Evolutionary conservation across 352 stramenopile species (phyloP).

Genomic region (Phytophthora capsici): DNA sequence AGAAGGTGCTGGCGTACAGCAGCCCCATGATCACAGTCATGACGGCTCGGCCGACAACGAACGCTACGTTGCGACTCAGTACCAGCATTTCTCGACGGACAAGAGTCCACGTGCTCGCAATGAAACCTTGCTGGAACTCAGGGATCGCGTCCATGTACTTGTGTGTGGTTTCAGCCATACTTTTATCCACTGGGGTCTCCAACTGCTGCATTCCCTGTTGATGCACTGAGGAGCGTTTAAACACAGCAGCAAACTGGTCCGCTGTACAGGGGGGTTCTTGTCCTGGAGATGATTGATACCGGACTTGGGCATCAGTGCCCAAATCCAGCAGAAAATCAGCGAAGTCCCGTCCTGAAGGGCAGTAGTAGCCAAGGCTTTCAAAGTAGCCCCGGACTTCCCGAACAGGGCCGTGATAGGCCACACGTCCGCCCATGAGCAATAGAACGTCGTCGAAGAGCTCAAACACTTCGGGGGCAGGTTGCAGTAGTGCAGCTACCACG

Average conservation of each 20-base stretch:
- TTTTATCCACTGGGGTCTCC: constrained; percentile 20
- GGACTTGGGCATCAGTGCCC: constrained; percentile 44
- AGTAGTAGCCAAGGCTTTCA: constrained; percentile 47
- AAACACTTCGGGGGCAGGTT: constrained; percentile 73
- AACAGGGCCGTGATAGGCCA: constrained; percentile 78
- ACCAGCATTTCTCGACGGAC: constrained; percentile 63
- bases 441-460: constrained; percentile 64
- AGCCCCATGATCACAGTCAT: constrained; percentile 55
- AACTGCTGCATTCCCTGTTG: constrained; percentile 24
- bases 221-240: constrained; percentile 32
- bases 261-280: constrained; percentile 25
- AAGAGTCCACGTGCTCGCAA: constrained; percentile 37
- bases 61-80: constrained; percentile 45
- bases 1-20: constrained; percentile 54
- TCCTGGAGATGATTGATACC: constrained; percentile 34
- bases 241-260: constrained; percentile 40
- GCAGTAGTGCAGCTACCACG: constrained; percentile 81
- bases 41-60: constrained; percentile 47
- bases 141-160: constrained; percentile 79
- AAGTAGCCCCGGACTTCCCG: constrained; percentile 45
- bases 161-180: constrained; percentile 46
- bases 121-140: constrained; percentile 43
- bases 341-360: constrained; percentile 45
- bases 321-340: constrained; percentile 59
- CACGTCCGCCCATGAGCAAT: constrained; percentile 63